Evolutionary conservation across 75 land plant genomes (phyloP).

Genomic region (Pinus albicaulis): DNA sequence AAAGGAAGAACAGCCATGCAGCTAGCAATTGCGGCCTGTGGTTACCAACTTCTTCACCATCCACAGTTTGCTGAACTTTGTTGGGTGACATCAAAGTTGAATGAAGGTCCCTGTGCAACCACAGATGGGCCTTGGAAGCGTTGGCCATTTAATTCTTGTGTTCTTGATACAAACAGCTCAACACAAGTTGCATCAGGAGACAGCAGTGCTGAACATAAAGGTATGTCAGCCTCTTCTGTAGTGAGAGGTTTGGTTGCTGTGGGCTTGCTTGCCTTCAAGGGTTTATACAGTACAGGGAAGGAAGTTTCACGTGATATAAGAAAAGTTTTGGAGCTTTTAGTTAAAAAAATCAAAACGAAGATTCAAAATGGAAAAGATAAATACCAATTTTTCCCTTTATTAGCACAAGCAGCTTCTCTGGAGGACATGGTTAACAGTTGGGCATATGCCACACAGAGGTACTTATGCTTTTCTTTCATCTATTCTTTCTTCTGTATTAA

Average conservation of each 20-base stretch:
- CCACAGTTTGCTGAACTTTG: conserved; percentile 88
- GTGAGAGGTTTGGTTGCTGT: conserved; percentile 85
- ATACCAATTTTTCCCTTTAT: conserved; percentile 49
- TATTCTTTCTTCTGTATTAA: conserved; percentile 4
- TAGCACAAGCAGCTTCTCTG: conserved; percentile 82
- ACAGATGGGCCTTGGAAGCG: conserved; percentile 54
- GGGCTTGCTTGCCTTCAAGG: conserved; percentile 78
- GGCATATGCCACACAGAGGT: conserved; percentile 73
- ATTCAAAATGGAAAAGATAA: conserved; percentile 62
- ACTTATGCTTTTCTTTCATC: neutral
- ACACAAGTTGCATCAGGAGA: conserved; percentile 9
- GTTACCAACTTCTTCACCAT: conserved; percentile 73
- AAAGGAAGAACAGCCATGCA: conserved; percentile 42
- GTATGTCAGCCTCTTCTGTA: conserved; percentile 18
- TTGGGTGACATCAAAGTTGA: conserved; percentile 77
- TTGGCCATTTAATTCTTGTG: conserved; percentile 62
- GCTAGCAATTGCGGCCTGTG: conserved; percentile 62
- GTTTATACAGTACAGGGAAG: conserved; percentile 56
- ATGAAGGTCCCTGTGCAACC: conserved; percentile 67
- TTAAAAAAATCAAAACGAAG: conserved; percentile 46
- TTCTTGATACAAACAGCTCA: conserved; percentile 30
- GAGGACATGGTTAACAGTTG: conserved; percentile 77
- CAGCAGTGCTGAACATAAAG: conserved; percentile 21
- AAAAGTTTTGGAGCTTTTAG: conserved; percentile 65
- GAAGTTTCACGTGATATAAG: conserved; percentile 75